A percentile compares a stretch with the other conserved stretches of the same genome.
These are phyloP conservation scores for Neoboletus brunneissimus DNA, from an alignment of 768 basidiomycete genomes.

Conservation along the genomic window DNA sequence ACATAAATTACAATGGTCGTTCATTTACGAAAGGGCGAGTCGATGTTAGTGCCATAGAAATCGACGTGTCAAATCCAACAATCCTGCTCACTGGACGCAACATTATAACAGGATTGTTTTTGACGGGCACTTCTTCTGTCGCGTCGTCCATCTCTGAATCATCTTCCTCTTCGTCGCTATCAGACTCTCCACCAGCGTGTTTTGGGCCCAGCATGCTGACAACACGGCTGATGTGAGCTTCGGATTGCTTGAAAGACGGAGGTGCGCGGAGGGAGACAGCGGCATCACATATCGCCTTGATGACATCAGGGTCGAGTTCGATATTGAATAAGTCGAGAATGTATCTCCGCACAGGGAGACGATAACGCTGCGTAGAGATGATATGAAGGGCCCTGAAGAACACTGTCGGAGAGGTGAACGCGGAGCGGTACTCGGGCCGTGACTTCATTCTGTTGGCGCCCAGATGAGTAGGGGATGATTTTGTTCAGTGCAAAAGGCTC, in stretches of 20 bases:
- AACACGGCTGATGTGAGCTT: slow-evolving; percentile 43
- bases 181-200: slow-evolving; percentile 48
- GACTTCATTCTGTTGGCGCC: slow-evolving; percentile 63
- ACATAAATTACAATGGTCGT: slow-evolving; percentile 24
- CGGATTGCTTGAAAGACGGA: slow-evolving; percentile 42
- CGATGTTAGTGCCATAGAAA: not conserved
- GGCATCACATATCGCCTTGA: slow-evolving; percentile 51
- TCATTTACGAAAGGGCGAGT: not conserved
- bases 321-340: slow-evolving; percentile 91
- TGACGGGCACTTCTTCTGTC: slow-evolving; percentile 38
- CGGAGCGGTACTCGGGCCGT: slow-evolving; percentile 65
- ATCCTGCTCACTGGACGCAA: slow-evolving; percentile 57
- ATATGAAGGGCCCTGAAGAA: slow-evolving; percentile 84
- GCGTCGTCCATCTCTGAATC: slow-evolving; percentile 50
- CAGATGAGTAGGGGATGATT: not conserved
- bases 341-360: slow-evolving; percentile 88
- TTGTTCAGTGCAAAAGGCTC: slow-evolving; percentile 19
- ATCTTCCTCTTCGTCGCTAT: slow-evolving; percentile 57
- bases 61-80: slow-evolving; percentile 49
- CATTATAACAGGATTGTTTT: slow-evolving; percentile 51
- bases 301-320: slow-evolving; percentile 63
- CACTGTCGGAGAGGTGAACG: slow-evolving; percentile 76
- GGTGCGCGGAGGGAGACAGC: slow-evolving; percentile 49
- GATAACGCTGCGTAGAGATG: slow-evolving; percentile 86
- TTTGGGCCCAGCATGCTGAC: slow-evolving; percentile 64